Evolutionary conservation across 164 flowering plant genomes (phyloP), one percentile per base, ranked within the genome.

Genomic region (Chimonanthus salicifolius): DNA sequence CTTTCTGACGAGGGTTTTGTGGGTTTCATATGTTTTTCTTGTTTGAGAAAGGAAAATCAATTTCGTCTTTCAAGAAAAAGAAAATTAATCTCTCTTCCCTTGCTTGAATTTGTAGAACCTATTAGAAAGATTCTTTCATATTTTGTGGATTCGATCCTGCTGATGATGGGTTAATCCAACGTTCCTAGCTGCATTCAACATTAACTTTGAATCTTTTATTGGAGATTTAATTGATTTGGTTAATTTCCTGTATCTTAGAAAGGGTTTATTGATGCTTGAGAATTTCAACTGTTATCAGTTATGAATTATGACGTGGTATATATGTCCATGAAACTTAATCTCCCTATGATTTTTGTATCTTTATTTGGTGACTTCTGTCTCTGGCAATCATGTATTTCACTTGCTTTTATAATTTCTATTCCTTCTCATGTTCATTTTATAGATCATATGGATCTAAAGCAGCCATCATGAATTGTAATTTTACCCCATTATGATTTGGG

Each of bases 391-490:
- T 74, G 45, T 45, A 48, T 67, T 51, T 3, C 4, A 54, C 10
- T 49, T 33, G 54, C 49, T 11, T 20, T 13, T 58, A 15, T 33
- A 45, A 67, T 58, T 67, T 48, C 20, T 66, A 60, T 47, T 74
- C 69, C 46, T 3, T 69, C 33, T 15, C 11, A 54, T 49, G 18
- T 20, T 7, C 45, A 44, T 15, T 11, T n/a, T 2, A 2, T 47
- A 4, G 69, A 70, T 75, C 33, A 16, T 70, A 16, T 0, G 60
- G 73, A 75, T 75, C 70, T 51, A 47, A 20, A 11, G 50, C 64
- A 69, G 48, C 43, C 47, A 63, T 13, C 50, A 6, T 44, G 7
- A 63, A 51, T 65, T 16, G 33, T 33, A 54, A 44, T 51, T 70
- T 44, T 70, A 4, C 3, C 54, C 54, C 5, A 21, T 58, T 58